A percentile compares a stretch with the other conserved stretches of the same genome.
These are phyloP conservation scores for Lachancea kluyveri DNA, from an alignment of 805 yeast species.

Conservation along the genomic window DNA sequence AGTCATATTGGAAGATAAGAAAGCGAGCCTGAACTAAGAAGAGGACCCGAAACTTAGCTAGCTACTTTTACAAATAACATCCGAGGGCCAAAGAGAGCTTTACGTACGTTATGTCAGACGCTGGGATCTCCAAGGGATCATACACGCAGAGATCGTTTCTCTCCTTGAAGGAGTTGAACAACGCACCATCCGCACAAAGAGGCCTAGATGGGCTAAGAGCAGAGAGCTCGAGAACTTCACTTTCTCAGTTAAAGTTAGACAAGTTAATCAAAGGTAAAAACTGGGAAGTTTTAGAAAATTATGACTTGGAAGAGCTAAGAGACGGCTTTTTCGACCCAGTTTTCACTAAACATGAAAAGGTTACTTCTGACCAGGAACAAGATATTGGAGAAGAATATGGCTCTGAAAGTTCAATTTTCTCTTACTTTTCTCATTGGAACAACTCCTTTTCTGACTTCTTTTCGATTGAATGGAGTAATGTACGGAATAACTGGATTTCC, in stretches of 20 bases:
- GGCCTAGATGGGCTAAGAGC: slow-evolving; percentile 3
- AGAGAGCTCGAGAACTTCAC: slow-evolving; percentile 27
- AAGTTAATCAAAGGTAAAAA: slow-evolving; percentile 22
- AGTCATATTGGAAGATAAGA: too few relatives aligned
- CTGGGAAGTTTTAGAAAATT: slow-evolving; percentile 31
- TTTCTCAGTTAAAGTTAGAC: slow-evolving; percentile 32
- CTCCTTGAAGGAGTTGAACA: slow-evolving; percentile 13
- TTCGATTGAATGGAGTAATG: not conserved
- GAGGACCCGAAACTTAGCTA: too few relatives aligned
- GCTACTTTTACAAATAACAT: too few relatives aligned
- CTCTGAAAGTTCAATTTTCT: not conserved
- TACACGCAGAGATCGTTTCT: slow-evolving; percentile 19
- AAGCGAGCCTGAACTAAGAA: too few relatives aligned
- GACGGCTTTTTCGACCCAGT: slow-evolving; percentile 45
- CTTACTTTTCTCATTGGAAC: not conserved
- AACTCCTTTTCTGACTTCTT: slow-evolving; percentile 1
- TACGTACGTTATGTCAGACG: slow-evolving; percentile 5
- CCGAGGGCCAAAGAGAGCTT: too few relatives aligned
- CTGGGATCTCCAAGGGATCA: slow-evolving; percentile 22
- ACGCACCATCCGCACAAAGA: slow-evolving; percentile 1
- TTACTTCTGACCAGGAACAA: not conserved
- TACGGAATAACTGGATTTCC: slow-evolving; percentile 13
- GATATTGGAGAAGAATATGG: slow-evolving; percentile 1
- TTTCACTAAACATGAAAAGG: slow-evolving; percentile 29
- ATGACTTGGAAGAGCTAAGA: slow-evolving; percentile 39